Conservation (phyloP, 148 eudicot species). For the Nepenthes gracilis region DNA sequence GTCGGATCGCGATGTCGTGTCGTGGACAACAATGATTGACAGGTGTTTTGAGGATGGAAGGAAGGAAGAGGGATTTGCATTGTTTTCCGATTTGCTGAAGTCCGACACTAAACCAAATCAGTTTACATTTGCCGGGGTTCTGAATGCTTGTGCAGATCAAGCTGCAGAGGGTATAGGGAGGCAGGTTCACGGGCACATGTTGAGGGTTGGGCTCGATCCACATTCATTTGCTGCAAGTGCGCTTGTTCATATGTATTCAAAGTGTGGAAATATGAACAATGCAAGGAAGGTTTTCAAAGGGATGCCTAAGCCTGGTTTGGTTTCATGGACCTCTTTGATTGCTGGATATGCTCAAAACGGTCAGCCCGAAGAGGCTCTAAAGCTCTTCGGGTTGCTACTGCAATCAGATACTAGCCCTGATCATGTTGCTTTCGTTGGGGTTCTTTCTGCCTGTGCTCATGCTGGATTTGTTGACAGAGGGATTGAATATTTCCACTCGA, state of each 20-base stretch:
- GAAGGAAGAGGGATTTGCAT: constrained; percentile 32
- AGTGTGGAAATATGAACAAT: constrained; percentile 30
- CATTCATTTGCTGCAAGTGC: constrained; percentile 30
- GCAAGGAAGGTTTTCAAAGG: constrained; percentile 26
- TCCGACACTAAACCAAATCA: constrained; percentile 31
- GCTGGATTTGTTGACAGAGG: constrained; percentile 35
- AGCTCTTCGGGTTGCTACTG: constrained; percentile 24
- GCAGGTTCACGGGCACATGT: constrained; percentile 45
- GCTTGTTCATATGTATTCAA: constrained; percentile 42
- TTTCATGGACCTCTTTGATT: constrained; percentile 34
- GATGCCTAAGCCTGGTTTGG: constrained; percentile 21
- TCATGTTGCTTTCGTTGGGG: constrained; percentile 35
- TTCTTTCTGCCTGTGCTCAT: constrained; percentile 39
- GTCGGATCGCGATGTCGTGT: constrained; percentile 42
- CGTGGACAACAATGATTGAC: constrained; percentile 53
- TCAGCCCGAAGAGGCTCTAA: constrained; percentile 22
- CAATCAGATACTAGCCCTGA: constrained; percentile 26
- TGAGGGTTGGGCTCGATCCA: constrained; percentile 21
- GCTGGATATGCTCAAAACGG: constrained; percentile 36
- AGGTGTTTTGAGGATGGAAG: constrained; percentile 50
- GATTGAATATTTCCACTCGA: constrained; percentile 26
- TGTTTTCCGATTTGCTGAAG: constrained; percentile 30
- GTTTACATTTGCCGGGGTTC: constrained; percentile 36
- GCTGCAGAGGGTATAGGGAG: constrained; percentile 33
- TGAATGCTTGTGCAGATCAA: constrained; percentile 48